Conservation (phyloP, 2,329 filamentous ascomycete genomes). For the Fusarium burgessii region DNA sequence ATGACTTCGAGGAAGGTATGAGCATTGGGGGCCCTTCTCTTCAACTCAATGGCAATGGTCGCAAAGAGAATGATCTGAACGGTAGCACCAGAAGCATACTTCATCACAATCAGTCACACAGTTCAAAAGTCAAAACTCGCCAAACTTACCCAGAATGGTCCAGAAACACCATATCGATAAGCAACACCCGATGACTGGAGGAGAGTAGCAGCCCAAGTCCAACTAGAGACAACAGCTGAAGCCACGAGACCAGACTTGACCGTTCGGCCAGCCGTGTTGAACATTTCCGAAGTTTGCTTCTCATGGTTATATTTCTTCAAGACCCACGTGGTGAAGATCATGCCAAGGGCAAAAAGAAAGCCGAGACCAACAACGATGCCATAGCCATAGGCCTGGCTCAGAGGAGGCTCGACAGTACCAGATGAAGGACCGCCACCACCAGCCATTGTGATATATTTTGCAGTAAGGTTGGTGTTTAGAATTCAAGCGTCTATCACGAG, state of each 20-base stretch:
- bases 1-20: slow-evolving; percentile 89
- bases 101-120: background rate
- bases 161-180: slow-evolving; percentile 79
- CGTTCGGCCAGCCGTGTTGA: slow-evolving; percentile 87
- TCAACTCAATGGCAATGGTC: slow-evolving; percentile 89
- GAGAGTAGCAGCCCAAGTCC: slow-evolving; percentile 92
- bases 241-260: slow-evolving; percentile 91
- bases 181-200: slow-evolving; percentile 85
- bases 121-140: fast-evolving
- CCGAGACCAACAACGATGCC: slow-evolving; percentile 81
- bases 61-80: slow-evolving; percentile 92
- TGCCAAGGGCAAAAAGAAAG: slow-evolving; percentile 78
- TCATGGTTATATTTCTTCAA: slow-evolving; percentile 64
- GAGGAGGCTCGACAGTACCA: slow-evolving; percentile 46
- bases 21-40: slow-evolving; percentile 86
- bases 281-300: slow-evolving; percentile 91
- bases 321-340: slow-evolving; percentile 54
- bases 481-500: background rate
- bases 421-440: slow-evolving; percentile 35
- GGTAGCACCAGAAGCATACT: slow-evolving; percentile 73
- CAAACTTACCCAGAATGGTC: slow-evolving; percentile 60
- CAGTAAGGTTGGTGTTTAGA: background rate
- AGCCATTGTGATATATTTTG: slow-evolving; percentile 26
- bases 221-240: slow-evolving; percentile 90
- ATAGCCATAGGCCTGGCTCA: slow-evolving; percentile 77